Conservation (phyloP, 2,329 filamentous ascomycete species). For the Neopestalotiopsis sp. region DNA sequence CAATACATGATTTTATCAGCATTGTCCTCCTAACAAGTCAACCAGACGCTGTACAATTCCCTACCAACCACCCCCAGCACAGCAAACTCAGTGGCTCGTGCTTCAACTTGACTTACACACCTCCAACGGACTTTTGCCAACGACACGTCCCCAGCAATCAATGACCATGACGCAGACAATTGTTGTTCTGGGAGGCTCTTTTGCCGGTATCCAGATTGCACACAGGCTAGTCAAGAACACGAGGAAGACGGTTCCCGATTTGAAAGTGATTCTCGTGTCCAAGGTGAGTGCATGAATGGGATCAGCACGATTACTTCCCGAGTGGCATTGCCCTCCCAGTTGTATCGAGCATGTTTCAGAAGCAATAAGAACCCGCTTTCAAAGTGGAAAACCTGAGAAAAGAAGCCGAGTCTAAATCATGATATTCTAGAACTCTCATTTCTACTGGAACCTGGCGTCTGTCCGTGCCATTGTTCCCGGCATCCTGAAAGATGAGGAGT, state of each 20-base stretch:
- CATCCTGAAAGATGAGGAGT: conserved; percentile 52
- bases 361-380: not conserved
- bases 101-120: not conserved
- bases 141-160: not conserved
- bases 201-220: conserved; percentile 56
- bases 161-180: conserved; percentile 54
- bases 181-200: conserved; percentile 59
- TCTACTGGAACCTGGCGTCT: conserved; percentile 64
- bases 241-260: conserved; percentile 45
- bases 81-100: not conserved
- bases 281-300: conserved; percentile 46
- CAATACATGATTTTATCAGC: not conserved
- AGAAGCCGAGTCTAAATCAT: conserved; percentile 4
- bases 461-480: conserved; percentile 60
- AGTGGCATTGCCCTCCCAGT: not conserved
- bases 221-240: conserved; percentile 61
- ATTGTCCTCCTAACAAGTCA: not conserved
- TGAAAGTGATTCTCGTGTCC: conserved; percentile 61
- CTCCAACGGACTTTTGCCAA: conserved; percentile 19
- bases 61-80: not conserved
- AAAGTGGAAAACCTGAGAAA: not conserved
- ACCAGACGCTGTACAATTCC: not conserved
- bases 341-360: not conserved
- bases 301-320: not conserved
- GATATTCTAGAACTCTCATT: conserved; percentile 54